phyloP scores from a whole-genome alignment of 768 basidiomycete genomes.

The Lactifluus rugatus region DNA sequence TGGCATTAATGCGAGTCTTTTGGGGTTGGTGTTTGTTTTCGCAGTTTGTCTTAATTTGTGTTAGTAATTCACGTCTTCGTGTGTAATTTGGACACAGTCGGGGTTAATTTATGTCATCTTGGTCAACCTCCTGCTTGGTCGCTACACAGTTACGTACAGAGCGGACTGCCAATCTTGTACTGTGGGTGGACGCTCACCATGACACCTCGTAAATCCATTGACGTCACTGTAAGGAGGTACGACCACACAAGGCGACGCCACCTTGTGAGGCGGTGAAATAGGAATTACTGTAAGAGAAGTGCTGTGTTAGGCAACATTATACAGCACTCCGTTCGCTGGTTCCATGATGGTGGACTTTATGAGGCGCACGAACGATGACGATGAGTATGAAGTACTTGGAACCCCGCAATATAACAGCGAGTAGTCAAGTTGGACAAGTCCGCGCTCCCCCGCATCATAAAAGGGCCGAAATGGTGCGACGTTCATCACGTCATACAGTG shows the following conservation, averaged over 20 bases:
- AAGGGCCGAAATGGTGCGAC: not conserved
- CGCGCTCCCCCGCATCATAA: not conserved
- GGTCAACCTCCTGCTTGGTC: not conserved
- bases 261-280: not conserved
- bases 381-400: no score
- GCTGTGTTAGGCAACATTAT: not conserved
- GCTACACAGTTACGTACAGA: not conserved
- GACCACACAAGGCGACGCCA: not conserved
- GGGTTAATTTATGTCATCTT: not conserved
- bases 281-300: not conserved
- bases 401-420: no score
- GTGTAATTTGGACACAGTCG: not conserved
- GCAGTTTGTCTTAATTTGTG: not conserved
- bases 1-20: constrained; percentile 13
- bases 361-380: not conserved
- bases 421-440: no score
- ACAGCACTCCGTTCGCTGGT: not conserved
- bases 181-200: no score
- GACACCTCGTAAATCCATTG: not conserved
- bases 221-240: not conserved
- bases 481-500: no score
- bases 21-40: not conserved
- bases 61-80: not conserved
- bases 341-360: not conserved
- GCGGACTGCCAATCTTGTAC: no score